Evolutionary conservation across 2,329 filamentous ascomycete species (phyloP).

Genomic region (Talaromyces sp.): DNA sequence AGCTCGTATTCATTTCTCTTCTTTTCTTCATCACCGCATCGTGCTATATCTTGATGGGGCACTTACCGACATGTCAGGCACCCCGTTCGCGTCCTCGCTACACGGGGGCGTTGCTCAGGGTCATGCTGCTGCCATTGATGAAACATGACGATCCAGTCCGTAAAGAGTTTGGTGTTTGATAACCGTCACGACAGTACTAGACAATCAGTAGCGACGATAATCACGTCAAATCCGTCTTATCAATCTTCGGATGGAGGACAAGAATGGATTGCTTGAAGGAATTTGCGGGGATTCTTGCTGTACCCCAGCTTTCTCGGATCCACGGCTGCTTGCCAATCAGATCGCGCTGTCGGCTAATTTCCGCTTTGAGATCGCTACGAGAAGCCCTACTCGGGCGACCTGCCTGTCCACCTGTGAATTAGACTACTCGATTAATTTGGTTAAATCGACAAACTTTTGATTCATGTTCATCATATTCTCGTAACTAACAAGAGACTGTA

Average conservation of each 20-base stretch:
- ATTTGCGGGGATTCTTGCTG: conserved; percentile 1
- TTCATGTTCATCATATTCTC: conserved; percentile 8
- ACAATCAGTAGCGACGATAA: background rate
- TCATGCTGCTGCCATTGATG: conserved; percentile 16
- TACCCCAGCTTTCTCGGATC: background rate
- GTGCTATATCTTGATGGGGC: background rate
- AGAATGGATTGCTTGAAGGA: background rate
- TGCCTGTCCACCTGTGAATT: background rate
- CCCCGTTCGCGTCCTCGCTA: conserved; percentile 14
- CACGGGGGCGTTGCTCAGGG: conserved; percentile 11
- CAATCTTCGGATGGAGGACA: background rate
- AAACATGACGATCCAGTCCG: conserved; percentile 3
- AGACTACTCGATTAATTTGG: background rate
- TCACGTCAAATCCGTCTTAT: background rate
- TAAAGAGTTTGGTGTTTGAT: background rate
- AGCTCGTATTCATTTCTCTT: background rate
- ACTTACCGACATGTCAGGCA: conserved; percentile 16
- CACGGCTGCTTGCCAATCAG: background rate
- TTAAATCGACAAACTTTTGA: background rate
- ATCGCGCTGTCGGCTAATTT: background rate
- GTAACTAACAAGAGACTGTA: conserved; percentile 8
- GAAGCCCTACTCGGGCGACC: background rate
- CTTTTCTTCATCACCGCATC: background rate
- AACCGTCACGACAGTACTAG: background rate
- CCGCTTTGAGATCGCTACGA: background rate